Percentiles rank a stretch among this genome's conserved stretches.
These are phyloP conservation scores for Suhomyces atakaporum DNA, from an alignment of 1,139 yeast genomes.

Conservation along the genomic window DNA sequence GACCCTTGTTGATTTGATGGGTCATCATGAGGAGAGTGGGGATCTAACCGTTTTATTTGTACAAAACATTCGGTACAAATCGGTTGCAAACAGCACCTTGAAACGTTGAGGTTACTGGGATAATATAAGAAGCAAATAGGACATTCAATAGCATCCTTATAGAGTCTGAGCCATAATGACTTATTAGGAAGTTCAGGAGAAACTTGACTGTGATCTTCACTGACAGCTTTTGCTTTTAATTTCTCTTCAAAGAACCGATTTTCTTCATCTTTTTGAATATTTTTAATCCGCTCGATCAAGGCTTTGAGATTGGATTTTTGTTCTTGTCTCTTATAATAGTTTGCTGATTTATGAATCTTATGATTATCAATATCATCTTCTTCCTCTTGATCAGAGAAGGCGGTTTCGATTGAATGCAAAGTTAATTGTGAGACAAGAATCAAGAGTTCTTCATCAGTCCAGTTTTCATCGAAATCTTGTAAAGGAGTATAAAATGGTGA, in stretches of 20 bases:
- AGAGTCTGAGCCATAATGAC: constrained; percentile 45
- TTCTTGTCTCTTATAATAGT: constrained; percentile 54
- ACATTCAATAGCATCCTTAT: constrained; percentile 74
- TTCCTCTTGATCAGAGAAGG: constrained; percentile 55
- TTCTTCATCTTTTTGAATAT: constrained; percentile 58
- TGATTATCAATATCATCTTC: constrained; percentile 55
- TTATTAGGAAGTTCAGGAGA: constrained; percentile 29
- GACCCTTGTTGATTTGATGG: constrained; percentile 27
- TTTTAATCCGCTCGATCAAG: constrained; percentile 49
- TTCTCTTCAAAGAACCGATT: constrained; percentile 45
- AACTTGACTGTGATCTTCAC: constrained; percentile 9
- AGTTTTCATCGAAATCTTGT: constrained; percentile 72
- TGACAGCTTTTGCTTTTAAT: constrained; percentile 21
- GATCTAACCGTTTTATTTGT: constrained; percentile 90
- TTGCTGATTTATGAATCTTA: constrained; percentile 54
- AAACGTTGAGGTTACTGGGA: constrained; percentile 74
- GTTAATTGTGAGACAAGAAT: constrained; percentile 54
- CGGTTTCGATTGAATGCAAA: constrained; percentile 61
- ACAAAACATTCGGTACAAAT: constrained; percentile 97
- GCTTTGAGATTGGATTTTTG: constrained; percentile 52
- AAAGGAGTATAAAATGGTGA: constrained; percentile 93
- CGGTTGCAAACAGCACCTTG: constrained; percentile 92
- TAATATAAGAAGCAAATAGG: constrained; percentile 91
- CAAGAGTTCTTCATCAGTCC: constrained; percentile 75
- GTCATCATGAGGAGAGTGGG: constrained; percentile 88